Conservation (phyloP, 177 flowering plant genomes). For the Vitis hybrid region DNA sequence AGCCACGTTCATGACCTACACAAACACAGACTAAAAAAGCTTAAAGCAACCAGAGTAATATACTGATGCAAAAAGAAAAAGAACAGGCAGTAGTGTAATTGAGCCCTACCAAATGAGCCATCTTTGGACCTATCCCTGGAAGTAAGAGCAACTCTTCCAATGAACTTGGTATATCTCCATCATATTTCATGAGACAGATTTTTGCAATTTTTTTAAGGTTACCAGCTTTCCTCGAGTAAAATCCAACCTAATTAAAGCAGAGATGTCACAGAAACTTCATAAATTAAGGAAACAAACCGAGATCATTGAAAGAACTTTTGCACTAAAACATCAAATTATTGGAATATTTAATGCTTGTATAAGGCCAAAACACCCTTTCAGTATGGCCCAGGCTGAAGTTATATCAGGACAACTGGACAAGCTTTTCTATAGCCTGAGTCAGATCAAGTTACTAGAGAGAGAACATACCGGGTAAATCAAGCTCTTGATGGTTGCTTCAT, state of each 20-base stretch:
- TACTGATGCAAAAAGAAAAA: neutral
- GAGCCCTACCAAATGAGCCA: conserved; percentile 88
- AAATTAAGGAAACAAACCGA: too few relatives aligned
- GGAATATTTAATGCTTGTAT: too few relatives aligned
- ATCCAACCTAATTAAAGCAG: conserved; percentile 66
- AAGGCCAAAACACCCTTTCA: neutral
- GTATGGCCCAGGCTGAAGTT: neutral
- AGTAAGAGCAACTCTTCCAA: conserved; percentile 79
- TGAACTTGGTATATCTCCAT: conserved; percentile 89
- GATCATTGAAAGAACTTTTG: neutral
- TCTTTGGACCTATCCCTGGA: conserved; percentile 99
- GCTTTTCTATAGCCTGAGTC: neutral
- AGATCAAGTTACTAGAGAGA: conserved; percentile 3
- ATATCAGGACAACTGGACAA: neutral
- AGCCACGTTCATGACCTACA: conserved; percentile 87
- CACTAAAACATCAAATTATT: neutral
- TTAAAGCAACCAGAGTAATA: neutral
- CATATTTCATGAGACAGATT: conserved; percentile 76
- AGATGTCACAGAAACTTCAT: too few relatives aligned
- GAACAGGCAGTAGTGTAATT: neutral
- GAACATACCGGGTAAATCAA: conserved; percentile 83
- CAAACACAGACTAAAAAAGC: neutral
- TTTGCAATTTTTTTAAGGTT: conserved; percentile 89
- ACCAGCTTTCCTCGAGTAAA: conserved; percentile 83
- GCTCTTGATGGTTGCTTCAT: conserved; percentile 68